Evolutionary conservation across 179 eudicot species (phyloP).

Genomic region (Camellia oleifera): DNA sequence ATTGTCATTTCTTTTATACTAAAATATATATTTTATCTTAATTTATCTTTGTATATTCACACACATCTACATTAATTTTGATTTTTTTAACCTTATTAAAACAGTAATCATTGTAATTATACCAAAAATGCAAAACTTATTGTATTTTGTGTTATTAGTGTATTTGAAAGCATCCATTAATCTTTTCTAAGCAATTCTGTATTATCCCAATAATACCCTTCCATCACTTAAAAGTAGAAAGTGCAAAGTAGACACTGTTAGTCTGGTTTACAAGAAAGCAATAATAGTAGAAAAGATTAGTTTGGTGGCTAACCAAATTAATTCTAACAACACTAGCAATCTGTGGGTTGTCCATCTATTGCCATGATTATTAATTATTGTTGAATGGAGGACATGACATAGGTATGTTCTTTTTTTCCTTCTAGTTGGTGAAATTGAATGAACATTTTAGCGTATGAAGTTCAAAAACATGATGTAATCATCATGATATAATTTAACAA

Average conservation of each 20-base stretch:
- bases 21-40: no score
- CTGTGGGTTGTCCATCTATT: neutral
- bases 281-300: neutral
- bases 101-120: no score
- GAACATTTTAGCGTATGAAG: neutral
- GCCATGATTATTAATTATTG: neutral
- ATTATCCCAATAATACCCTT: neutral
- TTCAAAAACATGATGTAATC: neutral
- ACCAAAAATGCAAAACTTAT: no score
- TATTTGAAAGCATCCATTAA: no score
- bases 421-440: neutral
- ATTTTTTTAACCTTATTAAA: no score
- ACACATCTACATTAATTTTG: no score
- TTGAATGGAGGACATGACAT: neutral
- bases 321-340: neutral
- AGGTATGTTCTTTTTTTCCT: neutral
- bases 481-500: neutral
- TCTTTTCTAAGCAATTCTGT: neutral
- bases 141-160: no score
- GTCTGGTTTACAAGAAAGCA: neutral
- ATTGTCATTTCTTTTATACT: no score
- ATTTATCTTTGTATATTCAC: no score
- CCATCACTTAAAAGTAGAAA: neutral
- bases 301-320: slow-evolving; percentile 14
- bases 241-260: neutral